phyloP scores from a whole-genome alignment of 2,329 filamentous ascomycete species.

The Myriosclerotinia duriaeana region DNA sequence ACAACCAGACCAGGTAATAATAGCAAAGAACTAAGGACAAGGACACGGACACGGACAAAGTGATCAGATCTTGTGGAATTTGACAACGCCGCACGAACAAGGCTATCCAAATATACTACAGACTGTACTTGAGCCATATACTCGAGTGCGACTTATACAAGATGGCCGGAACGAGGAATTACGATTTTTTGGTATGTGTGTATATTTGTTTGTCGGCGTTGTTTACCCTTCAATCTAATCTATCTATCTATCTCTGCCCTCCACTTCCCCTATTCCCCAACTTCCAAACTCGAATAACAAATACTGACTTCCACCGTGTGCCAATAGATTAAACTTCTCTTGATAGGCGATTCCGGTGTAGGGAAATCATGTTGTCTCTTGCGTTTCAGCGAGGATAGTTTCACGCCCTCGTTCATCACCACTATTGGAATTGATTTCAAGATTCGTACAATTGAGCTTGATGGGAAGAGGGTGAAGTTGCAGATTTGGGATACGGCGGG shows the following conservation, averaged over 20 bases:
- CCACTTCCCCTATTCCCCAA: conserved; percentile 14
- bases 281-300: background rate
- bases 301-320: conserved; percentile 13
- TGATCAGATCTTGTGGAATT: conserved; percentile 18
- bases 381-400: conserved; percentile 98
- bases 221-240: conserved; percentile 3
- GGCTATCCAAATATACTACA: conserved; percentile 19
- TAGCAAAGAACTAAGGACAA: conserved; percentile 6
- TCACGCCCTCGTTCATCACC: conserved; percentile 99
- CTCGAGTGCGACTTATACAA: conserved; percentile 30
- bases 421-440: conserved; percentile 99
- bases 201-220: background rate
- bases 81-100: conserved; percentile 20
- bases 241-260: conserved; percentile 5
- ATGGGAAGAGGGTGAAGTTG: conserved; percentile 97
- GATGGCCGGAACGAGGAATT: conserved; percentile 98
- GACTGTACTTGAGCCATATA: conserved; percentile 24
- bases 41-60: conserved; percentile 12
- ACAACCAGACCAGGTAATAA: conserved; percentile 2
- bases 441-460: conserved; percentile 97
- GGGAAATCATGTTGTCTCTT: conserved; percentile 98
- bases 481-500: conserved; percentile 99
- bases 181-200: conserved; percentile 84
- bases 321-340: conserved; percentile 80
- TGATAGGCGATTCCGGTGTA: conserved; percentile 99